phyloP scores from a whole-genome alignment of 2,329 filamentous ascomycete species.

The Lachnellula suecica region DNA sequence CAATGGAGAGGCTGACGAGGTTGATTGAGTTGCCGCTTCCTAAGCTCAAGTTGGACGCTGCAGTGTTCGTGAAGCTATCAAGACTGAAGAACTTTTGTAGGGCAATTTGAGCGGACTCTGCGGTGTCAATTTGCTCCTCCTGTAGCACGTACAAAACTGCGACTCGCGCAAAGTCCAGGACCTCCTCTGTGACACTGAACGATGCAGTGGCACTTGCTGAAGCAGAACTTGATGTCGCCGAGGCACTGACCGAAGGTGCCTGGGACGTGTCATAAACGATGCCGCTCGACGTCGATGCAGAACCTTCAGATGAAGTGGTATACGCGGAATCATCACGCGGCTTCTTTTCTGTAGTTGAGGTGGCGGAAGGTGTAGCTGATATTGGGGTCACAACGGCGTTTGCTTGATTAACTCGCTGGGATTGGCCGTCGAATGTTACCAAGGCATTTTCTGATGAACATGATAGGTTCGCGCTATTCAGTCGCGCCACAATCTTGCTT shows the following conservation, averaged over 20 bases:
- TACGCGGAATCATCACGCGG: background rate
- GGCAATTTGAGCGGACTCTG: slow-evolving; percentile 51
- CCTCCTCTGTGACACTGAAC: slow-evolving; percentile 54
- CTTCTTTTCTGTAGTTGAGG: background rate
- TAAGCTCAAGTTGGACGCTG: slow-evolving; percentile 28
- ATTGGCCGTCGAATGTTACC: slow-evolving; percentile 71
- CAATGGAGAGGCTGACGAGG: slow-evolving; percentile 19
- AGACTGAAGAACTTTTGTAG: slow-evolving; percentile 55
- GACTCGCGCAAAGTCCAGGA: slow-evolving; percentile 63
- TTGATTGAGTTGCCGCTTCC: slow-evolving; percentile 26
- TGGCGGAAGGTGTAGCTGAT: slow-evolving; percentile 6
- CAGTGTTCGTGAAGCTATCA: slow-evolving; percentile 13
- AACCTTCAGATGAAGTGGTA: background rate
- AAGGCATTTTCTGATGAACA: slow-evolving; percentile 86
- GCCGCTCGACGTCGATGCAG: background rate
- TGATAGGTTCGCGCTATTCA: slow-evolving; percentile 73
- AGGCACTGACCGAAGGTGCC: slow-evolving; percentile 5
- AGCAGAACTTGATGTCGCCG: slow-evolving; percentile 9
- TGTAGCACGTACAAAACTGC: slow-evolving; percentile 63
- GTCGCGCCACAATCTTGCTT: slow-evolving; percentile 68
- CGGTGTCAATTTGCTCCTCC: slow-evolving; percentile 48
- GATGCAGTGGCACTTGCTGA: slow-evolving; percentile 17
- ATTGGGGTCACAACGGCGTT: slow-evolving; percentile 15
- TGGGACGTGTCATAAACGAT: slow-evolving; percentile 10
- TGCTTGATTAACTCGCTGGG: slow-evolving; percentile 19